Base-by-base conservation (phyloP, 495 filamentous ascomycete species). In the Schizothecium vesticola region DNA sequence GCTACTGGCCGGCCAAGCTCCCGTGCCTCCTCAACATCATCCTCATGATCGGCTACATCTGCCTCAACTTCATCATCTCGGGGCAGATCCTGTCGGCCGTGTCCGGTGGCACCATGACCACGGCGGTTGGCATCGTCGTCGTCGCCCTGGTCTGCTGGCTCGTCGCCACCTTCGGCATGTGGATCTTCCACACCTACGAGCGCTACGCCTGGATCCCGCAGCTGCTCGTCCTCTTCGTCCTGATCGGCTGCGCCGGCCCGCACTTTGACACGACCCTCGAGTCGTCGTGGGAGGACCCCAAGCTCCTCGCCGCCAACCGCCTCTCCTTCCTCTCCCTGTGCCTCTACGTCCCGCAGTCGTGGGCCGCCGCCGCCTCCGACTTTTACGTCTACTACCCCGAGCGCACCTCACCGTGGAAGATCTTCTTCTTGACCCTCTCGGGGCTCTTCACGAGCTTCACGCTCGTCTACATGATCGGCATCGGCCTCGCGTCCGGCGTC, bases 81-180 rank as follows among this genome's bases (percentile, higher is more conserved):
- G 91, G 91, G 0, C 90, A 93, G 71, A 91, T 92, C 13, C 77
- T 94, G 5, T 89, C 86, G n/a, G 90, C 91, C 11, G 87, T 94
- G 0, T 89, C 88, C 3, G 85, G 85, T 28, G 84, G 84, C 31
- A 82, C 72, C 63, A 80, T 94, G 76, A 87, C 87, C 0, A 85
- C 92, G 3, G 85, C 85, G 56, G 91, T 91, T 5, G 91, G 91
- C 16, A 91, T 93, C 72, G 83, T 92, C 25, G 85, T 92, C 29
- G 84, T 87, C 51, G 87, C 88, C 0, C 64, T 92, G 56, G 86
- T 92, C 57, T 84, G 84, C 36, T 91, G 87, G 88, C 77, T 82
- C 0, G 82, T 94, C 24, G 86, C 90, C 0, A 90, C 88, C 1
- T 92, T 93, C 77, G 91, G 91, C 6, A 92, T 92, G 75, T 81